phyloP scores from a whole-genome alignment of 2,329 filamentous ascomycete species.

The Elsinoe batatas region DNA sequence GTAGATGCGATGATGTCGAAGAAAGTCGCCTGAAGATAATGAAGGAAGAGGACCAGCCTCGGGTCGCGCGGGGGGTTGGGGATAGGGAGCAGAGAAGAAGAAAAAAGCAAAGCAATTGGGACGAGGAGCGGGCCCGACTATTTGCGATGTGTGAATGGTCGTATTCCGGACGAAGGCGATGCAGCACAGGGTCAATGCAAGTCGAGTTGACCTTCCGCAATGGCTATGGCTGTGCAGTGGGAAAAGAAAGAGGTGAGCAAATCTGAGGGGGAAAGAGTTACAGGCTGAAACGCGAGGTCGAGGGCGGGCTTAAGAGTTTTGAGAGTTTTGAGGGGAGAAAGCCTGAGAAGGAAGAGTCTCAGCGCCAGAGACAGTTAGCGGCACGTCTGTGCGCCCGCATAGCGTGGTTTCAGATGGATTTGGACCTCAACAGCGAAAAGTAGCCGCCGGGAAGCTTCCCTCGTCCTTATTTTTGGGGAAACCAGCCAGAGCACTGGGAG shows the following conservation, averaged over 20 bases:
- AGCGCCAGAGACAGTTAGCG: constrained; percentile 12
- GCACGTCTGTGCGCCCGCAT: not conserved
- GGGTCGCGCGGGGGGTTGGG: not conserved
- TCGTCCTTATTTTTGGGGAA: not conserved
- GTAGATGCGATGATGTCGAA: not conserved
- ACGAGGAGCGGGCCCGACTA: not conserved
- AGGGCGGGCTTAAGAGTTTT: constrained; percentile 9
- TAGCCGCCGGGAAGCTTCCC: not conserved
- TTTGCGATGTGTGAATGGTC: not conserved
- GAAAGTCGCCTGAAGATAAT: not conserved
- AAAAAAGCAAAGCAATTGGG: constrained; percentile 1
- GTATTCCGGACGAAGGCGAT: not conserved
- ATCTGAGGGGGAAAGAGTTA: constrained; percentile 10
- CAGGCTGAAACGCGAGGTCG: constrained; percentile 13
- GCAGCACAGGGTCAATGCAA: not conserved
- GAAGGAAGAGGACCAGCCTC: constrained; percentile 13
- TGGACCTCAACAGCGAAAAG: not conserved
- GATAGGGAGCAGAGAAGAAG: not conserved
- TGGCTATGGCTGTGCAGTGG: not conserved
- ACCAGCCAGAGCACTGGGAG: not conserved
- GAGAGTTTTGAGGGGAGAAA: not conserved
- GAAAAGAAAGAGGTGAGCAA: not conserved
- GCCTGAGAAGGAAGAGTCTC: not conserved
- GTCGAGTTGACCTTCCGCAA: not conserved
- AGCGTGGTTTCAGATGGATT: constrained; percentile 3